Evolutionary conservation across 1,284 basidiomycete species (phyloP).

Genomic region (Tilletia indica): DNA sequence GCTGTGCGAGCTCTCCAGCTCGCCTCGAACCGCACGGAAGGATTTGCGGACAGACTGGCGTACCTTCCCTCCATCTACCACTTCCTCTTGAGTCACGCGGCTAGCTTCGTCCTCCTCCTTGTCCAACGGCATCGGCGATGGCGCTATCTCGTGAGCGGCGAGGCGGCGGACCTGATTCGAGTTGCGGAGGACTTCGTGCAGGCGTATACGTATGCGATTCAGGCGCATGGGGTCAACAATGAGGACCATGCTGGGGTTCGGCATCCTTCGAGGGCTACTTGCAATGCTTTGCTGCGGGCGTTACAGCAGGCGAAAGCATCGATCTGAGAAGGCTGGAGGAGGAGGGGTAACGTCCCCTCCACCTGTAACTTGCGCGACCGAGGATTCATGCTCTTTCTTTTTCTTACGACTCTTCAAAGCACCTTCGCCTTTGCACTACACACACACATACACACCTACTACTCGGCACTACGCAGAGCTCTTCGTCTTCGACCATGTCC

Average conservation of each 20-base stretch:
- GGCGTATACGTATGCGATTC: constrained; percentile 7
- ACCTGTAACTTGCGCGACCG: no score
- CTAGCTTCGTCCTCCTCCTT: constrained; percentile 37
- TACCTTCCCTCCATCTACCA: constrained; percentile 46
- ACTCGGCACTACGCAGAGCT: no score
- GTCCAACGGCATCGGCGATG: constrained; percentile 25
- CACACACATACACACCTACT: no score
- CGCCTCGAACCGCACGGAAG: constrained; percentile 23
- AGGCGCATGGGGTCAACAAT: constrained; percentile 8
- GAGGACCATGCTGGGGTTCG: constrained; percentile 11
- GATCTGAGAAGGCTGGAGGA: neutral
- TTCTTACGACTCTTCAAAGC: no score
- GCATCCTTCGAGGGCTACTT: constrained; percentile 9
- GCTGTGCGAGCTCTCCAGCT: constrained; percentile 40
- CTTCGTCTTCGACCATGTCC: no score
- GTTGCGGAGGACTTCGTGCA: neutral
- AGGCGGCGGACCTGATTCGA: constrained; percentile 1
- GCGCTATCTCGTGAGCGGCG: constrained; percentile 6
- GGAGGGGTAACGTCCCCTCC: no score
- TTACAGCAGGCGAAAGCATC: constrained; percentile 13
- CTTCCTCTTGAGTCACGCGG: constrained; percentile 42
- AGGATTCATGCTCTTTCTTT: no score
- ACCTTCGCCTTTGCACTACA: no score
- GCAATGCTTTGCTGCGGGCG: constrained; percentile 11
- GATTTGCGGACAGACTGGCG: constrained; percentile 40